Base-by-base conservation (phyloP, 2,329 filamentous ascomycete genomes). In the Monosporascus cannonballus region DNA sequence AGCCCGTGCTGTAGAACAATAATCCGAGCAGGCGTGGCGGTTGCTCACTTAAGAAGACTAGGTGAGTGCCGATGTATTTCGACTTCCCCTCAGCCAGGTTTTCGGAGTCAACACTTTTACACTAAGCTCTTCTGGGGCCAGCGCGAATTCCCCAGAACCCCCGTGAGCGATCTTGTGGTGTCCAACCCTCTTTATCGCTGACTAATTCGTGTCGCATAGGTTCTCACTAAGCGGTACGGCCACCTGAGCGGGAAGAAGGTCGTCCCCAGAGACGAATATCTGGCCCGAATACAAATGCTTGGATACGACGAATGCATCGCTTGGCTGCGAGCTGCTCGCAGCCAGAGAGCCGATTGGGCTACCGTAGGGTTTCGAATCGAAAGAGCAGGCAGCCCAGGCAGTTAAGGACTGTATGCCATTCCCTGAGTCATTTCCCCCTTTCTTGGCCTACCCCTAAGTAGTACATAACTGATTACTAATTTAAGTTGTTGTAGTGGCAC, bases 141-240 rank as follows among this genome's bases (percentile, higher is more conserved):
- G 8, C 8, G 7, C 8, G 7, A 27, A 8, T 27, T 9, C 6
- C 25, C 25, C 25, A 27, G 7, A 27, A 27, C 25, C 7, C 7
- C 7, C 7, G 2, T 27, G 25, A 27, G 8, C 25, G 25, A 27
- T 27, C 25, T 27, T 27, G 7, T 1, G 7, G 25, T 9, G 25
- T 27, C 25, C 2, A 27, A 8, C 7, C 25, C 25, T 27, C 25
- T 27, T 8, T 7, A 27, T 22, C 20, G 14, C 54, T 58, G 14
- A 56, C 47, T 24, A 20, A 25, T 22, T 17, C 41, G 17, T n/a
- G 14, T 17, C 20, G 34, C 6, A 14, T 37, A 87, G 69, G 74
- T 86, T 18, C 70, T 77, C 44, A 79, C 76, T 45, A 87, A 88
- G 69, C 78, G 83, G 9, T 87, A 84, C 64, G 84, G 84, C 1